Base-by-base conservation (phyloP, 441 rosid species). In the Isatis lusitanica region DNA sequence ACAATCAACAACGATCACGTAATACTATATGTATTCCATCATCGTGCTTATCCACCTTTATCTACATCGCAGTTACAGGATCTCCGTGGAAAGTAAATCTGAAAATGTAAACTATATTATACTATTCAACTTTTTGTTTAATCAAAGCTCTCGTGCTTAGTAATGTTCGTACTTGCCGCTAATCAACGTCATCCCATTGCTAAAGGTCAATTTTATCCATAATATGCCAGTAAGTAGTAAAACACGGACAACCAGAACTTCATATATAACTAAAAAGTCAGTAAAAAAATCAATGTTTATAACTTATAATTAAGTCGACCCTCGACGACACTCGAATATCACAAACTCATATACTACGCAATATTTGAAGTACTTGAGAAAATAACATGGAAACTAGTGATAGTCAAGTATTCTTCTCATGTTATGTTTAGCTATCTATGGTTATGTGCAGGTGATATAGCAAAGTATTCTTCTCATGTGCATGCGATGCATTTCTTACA, bases 41-140 rank as follows among this genome's bases (percentile, higher is more conserved):
- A 59, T 76, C 72, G 72, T 76, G 71, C 76, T 64, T 71, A 11
- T 43, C 80, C 72, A 76, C 72, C 63, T 40, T 53, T 62, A 51
- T 71, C 69, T 40, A 42, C 43, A 50, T 71, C 68, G 52, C 57
- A 61, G 47, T 51, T 28, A 71, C 48, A 61, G 36, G 42, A 46
- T 60, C 26, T 61, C 35, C 21, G 36, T 28, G 1, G n/a, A 51
- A 71, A 35, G 58, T 47, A 26, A 58, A 58, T 47, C 48, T 21
- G 13, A 28, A 1, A 21, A 17, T 56, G 4, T 30, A 11, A 53
- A 55, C 5, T 66, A 26, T 48, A n/a, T 21, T 39, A 60, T 39
- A 57, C 12, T 50, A 35, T 36, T 30, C 17, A 16, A 24, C 9
- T 16, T 12, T 33, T 67, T 39, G 21, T 28, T 1, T 40, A 10